These are phyloP conservation scores for Cardiospermum halicacabum DNA, from an alignment of 345 rosid species.

Conservation along the genomic window DNA sequence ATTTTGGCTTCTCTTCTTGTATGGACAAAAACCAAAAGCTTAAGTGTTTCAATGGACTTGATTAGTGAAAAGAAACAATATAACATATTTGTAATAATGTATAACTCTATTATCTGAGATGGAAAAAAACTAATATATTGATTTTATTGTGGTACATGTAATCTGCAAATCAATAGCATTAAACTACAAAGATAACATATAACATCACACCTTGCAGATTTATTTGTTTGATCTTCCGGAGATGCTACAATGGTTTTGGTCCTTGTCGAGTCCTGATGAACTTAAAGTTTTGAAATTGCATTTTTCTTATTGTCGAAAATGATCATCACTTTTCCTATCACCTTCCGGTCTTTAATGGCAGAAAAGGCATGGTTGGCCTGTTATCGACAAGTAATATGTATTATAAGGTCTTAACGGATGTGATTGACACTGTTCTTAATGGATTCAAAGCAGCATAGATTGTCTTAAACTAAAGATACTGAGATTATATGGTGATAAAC, in stretches of 20 bases:
- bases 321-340: constrained; percentile 85
- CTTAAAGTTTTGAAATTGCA: constrained; percentile 59
- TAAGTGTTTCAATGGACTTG: too few relatives aligned
- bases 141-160: too few relatives aligned
- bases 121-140: too few relatives aligned
- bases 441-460: background rate
- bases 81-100: too few relatives aligned
- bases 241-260: background rate
- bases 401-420: constrained; percentile 1
- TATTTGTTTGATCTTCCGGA: background rate
- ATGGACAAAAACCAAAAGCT: too few relatives aligned
- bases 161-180: too few relatives aligned
- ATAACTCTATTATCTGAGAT: too few relatives aligned
- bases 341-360: constrained; percentile 80
- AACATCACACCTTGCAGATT: background rate
- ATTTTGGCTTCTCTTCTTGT: too few relatives aligned
- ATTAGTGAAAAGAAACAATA: too few relatives aligned
- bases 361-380: constrained; percentile 88
- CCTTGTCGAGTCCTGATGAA: background rate
- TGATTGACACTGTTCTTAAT: background rate
- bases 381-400: constrained; percentile 13
- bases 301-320: constrained; percentile 35
- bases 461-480: too few relatives aligned
- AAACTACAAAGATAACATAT: background rate
- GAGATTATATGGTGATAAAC: background rate